Evolutionary conservation across 805 yeast species (phyloP).

Genomic region (Myxozyma geophila): DNA sequence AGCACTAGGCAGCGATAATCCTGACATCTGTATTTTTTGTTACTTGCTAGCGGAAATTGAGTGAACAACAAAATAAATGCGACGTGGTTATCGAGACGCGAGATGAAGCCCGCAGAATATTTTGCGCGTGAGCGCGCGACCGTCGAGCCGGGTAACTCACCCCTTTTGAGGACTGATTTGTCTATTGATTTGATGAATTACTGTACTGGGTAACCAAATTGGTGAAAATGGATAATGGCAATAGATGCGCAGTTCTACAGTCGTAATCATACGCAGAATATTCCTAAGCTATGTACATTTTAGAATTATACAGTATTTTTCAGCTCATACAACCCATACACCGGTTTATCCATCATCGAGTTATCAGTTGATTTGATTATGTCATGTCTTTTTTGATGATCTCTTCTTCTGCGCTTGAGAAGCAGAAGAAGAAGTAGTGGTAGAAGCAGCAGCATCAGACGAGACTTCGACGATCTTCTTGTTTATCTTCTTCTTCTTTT

Average conservation of each 20-base stretch:
- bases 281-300: no score
- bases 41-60: not conserved
- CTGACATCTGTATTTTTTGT: conserved; percentile 74
- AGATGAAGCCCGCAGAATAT: conserved; percentile 20
- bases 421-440: not conserved
- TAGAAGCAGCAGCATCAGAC: not conserved
- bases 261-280: no score
- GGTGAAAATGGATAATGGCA: no score
- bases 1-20: conserved; percentile 81
- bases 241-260: no score
- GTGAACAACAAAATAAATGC: not conserved
- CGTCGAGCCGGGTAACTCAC: conserved; percentile 12
- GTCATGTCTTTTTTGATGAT: conserved; percentile 2
- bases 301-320: no score
- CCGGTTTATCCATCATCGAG: no score
- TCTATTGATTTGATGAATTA: not conserved
- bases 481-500: not conserved
- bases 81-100: conserved; percentile 3
- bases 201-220: no score
- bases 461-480: not conserved
- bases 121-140: conserved; percentile 14
- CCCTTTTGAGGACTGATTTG: not conserved
- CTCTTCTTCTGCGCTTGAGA: conserved; percentile 4
- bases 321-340: no score
- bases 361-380: no score